Percentiles rank a stretch among this genome's conserved stretches.
These are phyloP conservation scores for Lenzites betulinus DNA, from an alignment of 768 basidiomycete species.

Conservation along the genomic window DNA sequence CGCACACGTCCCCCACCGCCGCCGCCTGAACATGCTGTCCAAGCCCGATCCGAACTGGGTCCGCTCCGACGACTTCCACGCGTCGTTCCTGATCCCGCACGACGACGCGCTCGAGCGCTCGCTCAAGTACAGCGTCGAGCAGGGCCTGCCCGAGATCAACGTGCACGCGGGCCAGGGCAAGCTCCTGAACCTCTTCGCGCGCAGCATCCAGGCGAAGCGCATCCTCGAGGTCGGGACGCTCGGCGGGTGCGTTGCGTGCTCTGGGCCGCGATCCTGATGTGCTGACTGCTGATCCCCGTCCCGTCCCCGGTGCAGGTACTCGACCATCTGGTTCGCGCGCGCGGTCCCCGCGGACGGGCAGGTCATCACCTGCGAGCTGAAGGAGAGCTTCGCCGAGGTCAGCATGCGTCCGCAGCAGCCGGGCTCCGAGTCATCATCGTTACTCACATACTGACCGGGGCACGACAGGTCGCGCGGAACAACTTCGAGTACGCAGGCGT, in stretches of 20 bases:
- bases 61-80: slow-evolving; percentile 57
- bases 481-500: slow-evolving; percentile 60
- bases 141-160: slow-evolving; percentile 53
- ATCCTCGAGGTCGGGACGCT: slow-evolving; percentile 69
- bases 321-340: slow-evolving; percentile 38
- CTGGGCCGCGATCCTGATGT: background rate
- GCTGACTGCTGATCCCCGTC: background rate
- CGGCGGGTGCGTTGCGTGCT: slow-evolving; percentile 48
- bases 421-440: no score
- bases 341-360: slow-evolving; percentile 52
- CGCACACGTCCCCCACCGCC: background rate
- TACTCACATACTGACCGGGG: background rate
- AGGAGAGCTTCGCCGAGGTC: slow-evolving; percentile 49
- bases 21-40: slow-evolving; percentile 10
- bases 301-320: slow-evolving; percentile 29
- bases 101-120: slow-evolving; percentile 48
- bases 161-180: slow-evolving; percentile 59
- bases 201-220: slow-evolving; percentile 53
- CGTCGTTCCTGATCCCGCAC: slow-evolving; percentile 49
- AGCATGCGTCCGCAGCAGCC: background rate
- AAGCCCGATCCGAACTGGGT: slow-evolving; percentile 42
- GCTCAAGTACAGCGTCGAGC: slow-evolving; percentile 40
- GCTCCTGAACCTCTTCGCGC: slow-evolving; percentile 53
- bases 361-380: slow-evolving; percentile 48
- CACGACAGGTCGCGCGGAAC: slow-evolving; percentile 52